Evolutionary conservation across 371 early-diverging fungal species (phyloP).

Genomic region (Dichotomocladium elegans): DNA sequence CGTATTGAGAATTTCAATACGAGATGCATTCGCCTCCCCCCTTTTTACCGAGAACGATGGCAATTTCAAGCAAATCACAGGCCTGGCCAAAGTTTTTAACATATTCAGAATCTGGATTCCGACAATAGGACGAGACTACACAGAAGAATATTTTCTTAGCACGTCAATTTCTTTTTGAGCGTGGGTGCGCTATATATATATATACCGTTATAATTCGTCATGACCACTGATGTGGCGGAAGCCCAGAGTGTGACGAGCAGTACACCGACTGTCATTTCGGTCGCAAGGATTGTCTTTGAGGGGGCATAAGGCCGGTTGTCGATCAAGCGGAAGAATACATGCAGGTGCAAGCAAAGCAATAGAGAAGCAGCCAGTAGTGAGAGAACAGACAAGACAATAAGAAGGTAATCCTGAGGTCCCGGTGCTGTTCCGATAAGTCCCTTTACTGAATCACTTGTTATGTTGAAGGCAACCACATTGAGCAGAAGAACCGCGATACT

Average conservation of each 20-base stretch:
- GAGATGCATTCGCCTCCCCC: too few relatives aligned
- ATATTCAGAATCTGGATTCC: background rate
- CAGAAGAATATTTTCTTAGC: background rate
- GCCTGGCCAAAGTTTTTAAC: conserved; percentile 5
- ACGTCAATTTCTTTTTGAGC: background rate
- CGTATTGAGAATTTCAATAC: background rate
- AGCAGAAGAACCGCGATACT: conserved; percentile 26
- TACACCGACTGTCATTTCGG: conserved; percentile 15
- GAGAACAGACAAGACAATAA: conserved; percentile 16
- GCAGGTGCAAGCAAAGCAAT: conserved; percentile 18
- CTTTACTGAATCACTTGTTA: background rate
- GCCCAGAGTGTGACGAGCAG: conserved; percentile 24
- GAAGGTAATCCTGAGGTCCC: conserved; percentile 22
- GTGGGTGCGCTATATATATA: too few relatives aligned
- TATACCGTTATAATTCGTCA: conserved; percentile 19
- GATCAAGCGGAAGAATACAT: conserved; percentile 7
- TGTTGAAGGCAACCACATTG: conserved; percentile 15
- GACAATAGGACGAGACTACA: conserved; percentile 15
- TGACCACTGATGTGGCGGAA: conserved; percentile 12
- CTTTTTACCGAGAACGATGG: conserved; percentile 16
- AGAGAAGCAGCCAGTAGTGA: conserved; percentile 22
- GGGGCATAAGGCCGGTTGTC: conserved; percentile 2
- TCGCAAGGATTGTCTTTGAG: conserved; percentile 7
- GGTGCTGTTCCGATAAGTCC: conserved; percentile 11
- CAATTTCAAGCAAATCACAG: conserved; percentile 6